Percentiles rank a stretch among this genome's conserved stretches.
phyloP scores from a whole-genome alignment of 2,329 filamentous ascomycete species.

The Clarireedia paspali region DNA sequence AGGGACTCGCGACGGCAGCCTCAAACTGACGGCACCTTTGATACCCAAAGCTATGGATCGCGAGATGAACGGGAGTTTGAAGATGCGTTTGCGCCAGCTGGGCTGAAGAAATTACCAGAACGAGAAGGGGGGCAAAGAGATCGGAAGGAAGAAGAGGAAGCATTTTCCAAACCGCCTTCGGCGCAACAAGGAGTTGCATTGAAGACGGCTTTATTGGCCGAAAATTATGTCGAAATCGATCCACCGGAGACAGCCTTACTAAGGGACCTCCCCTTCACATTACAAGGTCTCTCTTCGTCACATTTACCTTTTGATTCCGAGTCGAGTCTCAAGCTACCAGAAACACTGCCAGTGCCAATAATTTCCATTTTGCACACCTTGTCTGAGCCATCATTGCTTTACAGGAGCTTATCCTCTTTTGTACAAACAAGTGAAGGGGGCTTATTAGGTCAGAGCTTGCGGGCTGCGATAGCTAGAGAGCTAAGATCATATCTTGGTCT shows the following conservation, averaged over 20 bases:
- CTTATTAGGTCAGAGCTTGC: constrained; percentile 83
- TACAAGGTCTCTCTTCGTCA: constrained; percentile 85
- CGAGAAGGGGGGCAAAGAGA: constrained; percentile 28
- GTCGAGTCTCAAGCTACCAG: constrained; percentile 65
- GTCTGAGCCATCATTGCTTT: constrained; percentile 89
- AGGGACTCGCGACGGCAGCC: constrained; percentile 9
- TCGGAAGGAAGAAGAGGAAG: constrained; percentile 26
- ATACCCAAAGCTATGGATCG: constrained; percentile 29
- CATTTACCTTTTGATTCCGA: constrained; percentile 69
- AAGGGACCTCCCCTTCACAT: constrained; percentile 80
- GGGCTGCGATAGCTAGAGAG: constrained; percentile 78
- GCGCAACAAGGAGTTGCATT: constrained; percentile 24
- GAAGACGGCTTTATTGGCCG: constrained; percentile 50
- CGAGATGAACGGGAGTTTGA: constrained; percentile 31
- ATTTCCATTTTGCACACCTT: constrained; percentile 82
- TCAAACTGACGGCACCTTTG: constrained; percentile 14
- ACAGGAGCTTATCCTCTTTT: constrained; percentile 71
- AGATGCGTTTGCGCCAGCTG: constrained; percentile 48
- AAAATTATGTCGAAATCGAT: constrained; percentile 47
- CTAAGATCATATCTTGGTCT: constrained; percentile 83
- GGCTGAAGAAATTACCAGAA: constrained; percentile 32
- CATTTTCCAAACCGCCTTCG: constrained; percentile 21
- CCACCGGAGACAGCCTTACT: constrained; percentile 61
- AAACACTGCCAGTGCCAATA: constrained; percentile 73
- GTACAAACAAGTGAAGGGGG: constrained; percentile 75